These are phyloP conservation scores for Mycena alexandri DNA, from an alignment of 768 basidiomycete genomes.

Conservation along the genomic window DNA sequence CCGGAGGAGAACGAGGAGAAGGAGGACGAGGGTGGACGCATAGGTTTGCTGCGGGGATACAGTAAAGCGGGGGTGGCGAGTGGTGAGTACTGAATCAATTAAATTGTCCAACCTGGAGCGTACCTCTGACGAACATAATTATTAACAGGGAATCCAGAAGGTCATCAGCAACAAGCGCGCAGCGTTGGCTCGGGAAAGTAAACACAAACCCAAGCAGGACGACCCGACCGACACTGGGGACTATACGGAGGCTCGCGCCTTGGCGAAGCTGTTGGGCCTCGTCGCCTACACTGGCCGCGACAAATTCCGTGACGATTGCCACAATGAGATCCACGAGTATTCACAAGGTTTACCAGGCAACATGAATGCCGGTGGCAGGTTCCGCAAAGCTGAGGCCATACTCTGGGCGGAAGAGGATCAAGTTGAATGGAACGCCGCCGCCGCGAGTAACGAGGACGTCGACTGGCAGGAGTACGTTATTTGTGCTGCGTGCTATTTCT, in stretches of 20 bases:
- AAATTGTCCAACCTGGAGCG: not conserved
- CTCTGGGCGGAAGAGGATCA: slow-evolving; percentile 22
- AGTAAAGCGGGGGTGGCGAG: slow-evolving; percentile 4
- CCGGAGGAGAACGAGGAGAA: too few relatives aligned
- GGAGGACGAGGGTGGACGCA: slow-evolving; percentile 2
- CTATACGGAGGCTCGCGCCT: not conserved
- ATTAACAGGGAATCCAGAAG: slow-evolving; percentile 31
- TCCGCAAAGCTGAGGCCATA: too few relatives aligned
- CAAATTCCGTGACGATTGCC: slow-evolving; percentile 8
- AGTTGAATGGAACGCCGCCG: slow-evolving; percentile 1
- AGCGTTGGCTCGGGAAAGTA: too few relatives aligned
- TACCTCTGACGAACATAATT: not conserved
- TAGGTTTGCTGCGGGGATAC: slow-evolving; percentile 5
- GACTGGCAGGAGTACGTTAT: slow-evolving; percentile 25
- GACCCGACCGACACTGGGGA: not conserved
- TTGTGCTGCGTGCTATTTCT: not conserved
- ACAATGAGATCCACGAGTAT: slow-evolving; percentile 7
- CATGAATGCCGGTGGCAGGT: slow-evolving; percentile 20
- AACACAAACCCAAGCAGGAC: not conserved
- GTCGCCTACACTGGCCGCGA: slow-evolving; percentile 20
- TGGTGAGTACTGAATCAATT: not conserved
- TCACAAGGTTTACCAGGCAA: slow-evolving; percentile 6
- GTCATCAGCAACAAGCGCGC: slow-evolving; percentile 27
- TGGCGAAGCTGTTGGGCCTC: slow-evolving; percentile 12
- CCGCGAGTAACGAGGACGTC: slow-evolving; percentile 11